Conservation (phyloP, 331 rosid genomes). For the Telfairia occidentalis region DNA sequence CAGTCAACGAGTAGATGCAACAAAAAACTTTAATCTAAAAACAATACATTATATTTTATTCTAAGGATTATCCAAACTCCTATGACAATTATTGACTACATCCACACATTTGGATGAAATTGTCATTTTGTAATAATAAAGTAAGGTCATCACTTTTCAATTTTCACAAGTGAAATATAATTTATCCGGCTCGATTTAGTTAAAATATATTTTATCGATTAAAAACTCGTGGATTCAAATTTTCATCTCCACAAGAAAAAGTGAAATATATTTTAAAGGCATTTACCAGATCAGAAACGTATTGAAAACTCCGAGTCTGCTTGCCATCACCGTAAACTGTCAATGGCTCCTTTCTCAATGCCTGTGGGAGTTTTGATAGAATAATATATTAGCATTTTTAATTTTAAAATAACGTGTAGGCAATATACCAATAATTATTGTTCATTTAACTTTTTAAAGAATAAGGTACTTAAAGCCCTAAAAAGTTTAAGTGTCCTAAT, state of each 20-base stretch:
- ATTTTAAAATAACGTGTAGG: not conserved
- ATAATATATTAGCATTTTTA: not conserved
- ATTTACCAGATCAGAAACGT: slow-evolving; percentile 84
- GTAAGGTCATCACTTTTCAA: too few relatives aligned
- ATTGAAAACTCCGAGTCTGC: slow-evolving; percentile 94
- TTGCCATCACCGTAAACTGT: slow-evolving; percentile 94
- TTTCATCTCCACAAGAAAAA: too few relatives aligned
- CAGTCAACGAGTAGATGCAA: not conserved
- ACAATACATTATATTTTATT: not conserved
- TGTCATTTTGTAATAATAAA: too few relatives aligned
- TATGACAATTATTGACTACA: not conserved
- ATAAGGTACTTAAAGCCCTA: not conserved
- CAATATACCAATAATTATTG: not conserved
- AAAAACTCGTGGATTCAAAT: too few relatives aligned
- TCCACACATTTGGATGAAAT: not conserved
- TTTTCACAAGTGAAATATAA: too few relatives aligned
- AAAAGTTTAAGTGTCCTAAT: too few relatives aligned
- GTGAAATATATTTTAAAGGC: not conserved
- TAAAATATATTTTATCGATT: too few relatives aligned
- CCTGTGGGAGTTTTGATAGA: slow-evolving; percentile 26
- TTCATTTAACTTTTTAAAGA: not conserved
- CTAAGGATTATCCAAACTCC: not conserved
- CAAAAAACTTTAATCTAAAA: not conserved
- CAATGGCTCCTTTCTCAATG: slow-evolving; percentile 80
- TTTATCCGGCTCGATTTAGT: too few relatives aligned